Evolutionary conservation across 176 grass and related monocot genomes (phyloP).

Genomic region (Zoysia pacifica): DNA sequence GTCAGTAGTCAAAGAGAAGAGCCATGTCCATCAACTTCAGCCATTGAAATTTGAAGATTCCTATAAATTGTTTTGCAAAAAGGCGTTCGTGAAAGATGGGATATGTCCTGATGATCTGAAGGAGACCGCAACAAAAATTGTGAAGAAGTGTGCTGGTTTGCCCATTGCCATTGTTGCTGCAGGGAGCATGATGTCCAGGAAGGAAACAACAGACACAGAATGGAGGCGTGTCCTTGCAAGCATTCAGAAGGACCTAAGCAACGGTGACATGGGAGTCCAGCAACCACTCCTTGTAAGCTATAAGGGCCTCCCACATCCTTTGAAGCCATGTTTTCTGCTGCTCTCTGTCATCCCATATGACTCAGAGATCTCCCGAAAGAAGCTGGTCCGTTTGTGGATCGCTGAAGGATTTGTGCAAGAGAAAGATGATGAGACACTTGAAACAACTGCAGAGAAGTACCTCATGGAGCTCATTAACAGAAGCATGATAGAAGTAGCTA

Average conservation of each 20-base stretch:
- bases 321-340: conserved; percentile 54
- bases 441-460: conserved; percentile 53
- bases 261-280: conserved; percentile 31
- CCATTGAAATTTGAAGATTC: conserved; percentile 40
- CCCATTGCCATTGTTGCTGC: conserved; percentile 46
- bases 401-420: conserved; percentile 56
- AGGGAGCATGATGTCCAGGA: conserved; percentile 48
- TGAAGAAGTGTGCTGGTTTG: conserved; percentile 49
- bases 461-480: conserved; percentile 51
- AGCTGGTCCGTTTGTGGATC: conserved; percentile 48
- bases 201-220: conserved; percentile 6
- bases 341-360: conserved; percentile 44
- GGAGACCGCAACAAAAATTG: conserved; percentile 40
- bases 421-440: conserved; percentile 35
- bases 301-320: conserved; percentile 39
- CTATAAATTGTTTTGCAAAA: conserved; percentile 45
- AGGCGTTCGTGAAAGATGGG: conserved; percentile 33
- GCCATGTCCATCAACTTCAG: conserved; percentile 23
- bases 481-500: conserved; percentile 39
- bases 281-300: conserved; percentile 38
- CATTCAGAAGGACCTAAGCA: conserved; percentile 38
- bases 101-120: conserved; percentile 29
- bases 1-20: background rate
- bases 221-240: conserved; percentile 42
- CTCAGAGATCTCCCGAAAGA: conserved; percentile 40